Percentiles rank a stretch among this genome's conserved stretches.
Conservation (phyloP, 305 asterid genomes). For the Fraxinus platypoda region DNA sequence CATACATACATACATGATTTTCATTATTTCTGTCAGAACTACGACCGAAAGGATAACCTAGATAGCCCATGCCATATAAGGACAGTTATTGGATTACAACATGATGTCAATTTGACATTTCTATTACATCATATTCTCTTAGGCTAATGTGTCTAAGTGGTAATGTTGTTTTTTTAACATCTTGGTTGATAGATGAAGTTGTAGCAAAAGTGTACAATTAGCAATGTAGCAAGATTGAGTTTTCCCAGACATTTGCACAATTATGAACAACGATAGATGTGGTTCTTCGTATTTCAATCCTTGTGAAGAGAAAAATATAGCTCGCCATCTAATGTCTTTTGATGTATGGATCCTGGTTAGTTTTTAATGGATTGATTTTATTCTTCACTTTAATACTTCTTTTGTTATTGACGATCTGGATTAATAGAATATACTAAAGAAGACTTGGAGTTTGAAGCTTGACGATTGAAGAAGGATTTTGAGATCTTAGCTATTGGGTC, state of each 20-base stretch:
- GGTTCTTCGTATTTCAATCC: no score
- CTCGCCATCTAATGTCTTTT: no score
- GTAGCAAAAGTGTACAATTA: no score
- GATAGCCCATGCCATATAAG: constrained; percentile 40
- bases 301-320: no score
- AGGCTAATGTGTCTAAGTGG: neutral
- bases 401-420: neutral
- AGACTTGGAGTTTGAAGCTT: neutral
- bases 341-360: no score
- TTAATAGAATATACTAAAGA: no score
- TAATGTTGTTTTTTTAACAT: no score
- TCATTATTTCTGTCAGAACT: constrained; percentile 26
- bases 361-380: neutral
- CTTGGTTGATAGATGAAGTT: no score
- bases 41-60: constrained; percentile 32
- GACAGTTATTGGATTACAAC: constrained; percentile 36
- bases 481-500: no score
- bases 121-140: constrained; percentile 50
- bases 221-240: no score
- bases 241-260: no score
- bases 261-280: no score
- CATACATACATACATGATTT: constrained; percentile 10
- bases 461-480: neutral
- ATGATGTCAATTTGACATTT: constrained; percentile 67
- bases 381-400: neutral